A percentile compares a stretch with the other conserved stretches of the same genome.
phyloP scores from a whole-genome alignment of 2,329 filamentous ascomycete genomes.

The Coniochaeta sp. region DNA sequence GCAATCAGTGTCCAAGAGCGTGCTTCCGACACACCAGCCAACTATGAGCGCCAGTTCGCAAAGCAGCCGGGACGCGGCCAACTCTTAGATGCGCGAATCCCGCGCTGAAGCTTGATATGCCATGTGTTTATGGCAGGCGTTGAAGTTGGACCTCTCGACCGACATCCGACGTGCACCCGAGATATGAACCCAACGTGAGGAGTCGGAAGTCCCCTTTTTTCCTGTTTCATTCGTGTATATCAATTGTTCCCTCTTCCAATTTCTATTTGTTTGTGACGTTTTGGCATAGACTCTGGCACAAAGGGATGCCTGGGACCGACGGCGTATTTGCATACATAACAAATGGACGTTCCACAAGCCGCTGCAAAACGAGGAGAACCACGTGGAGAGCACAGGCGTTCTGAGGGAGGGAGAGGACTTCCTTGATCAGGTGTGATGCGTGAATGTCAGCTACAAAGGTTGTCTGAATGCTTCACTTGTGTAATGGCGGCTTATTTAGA shows the following conservation, averaged over 20 bases:
- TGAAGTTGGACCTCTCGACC: neutral
- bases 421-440: neutral
- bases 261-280: neutral
- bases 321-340: neutral
- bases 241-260: neutral
- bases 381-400: neutral
- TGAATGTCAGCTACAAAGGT: neutral
- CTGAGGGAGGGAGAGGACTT: neutral
- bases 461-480: neutral
- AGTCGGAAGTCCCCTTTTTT: too few species aligned
- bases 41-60: constrained; percentile 85
- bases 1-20: constrained; percentile 61
- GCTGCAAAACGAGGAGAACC: neutral
- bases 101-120: neutral
- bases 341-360: neutral
- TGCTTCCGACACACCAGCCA: constrained; percentile 59
- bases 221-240: neutral
- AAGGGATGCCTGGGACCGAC: neutral
- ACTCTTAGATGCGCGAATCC: constrained; percentile 40
- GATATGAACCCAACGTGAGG: neutral
- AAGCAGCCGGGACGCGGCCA: constrained; percentile 81
- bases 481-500: neutral
- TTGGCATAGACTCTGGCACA: constrained; percentile 1
- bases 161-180: neutral
- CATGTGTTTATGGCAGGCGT: neutral